Conservation (phyloP, 2,329 filamentous ascomycete species). For the Blumeria graminis region DNA sequence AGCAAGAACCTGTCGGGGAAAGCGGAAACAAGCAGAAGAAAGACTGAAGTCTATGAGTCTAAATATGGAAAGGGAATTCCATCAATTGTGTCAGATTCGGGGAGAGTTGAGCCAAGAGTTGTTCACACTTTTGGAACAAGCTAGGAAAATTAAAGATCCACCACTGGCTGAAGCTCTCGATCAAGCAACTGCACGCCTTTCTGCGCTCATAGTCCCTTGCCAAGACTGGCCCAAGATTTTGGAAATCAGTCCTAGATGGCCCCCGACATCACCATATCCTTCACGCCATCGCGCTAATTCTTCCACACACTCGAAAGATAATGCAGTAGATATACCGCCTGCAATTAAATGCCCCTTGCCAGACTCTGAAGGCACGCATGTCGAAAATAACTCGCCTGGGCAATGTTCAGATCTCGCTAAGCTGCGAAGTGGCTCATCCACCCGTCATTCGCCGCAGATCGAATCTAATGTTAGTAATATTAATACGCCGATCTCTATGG, state of each 20-base stretch:
- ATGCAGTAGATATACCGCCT: background rate
- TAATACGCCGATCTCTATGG: background rate
- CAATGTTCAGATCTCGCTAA: background rate
- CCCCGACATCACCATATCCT: background rate
- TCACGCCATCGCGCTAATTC: background rate
- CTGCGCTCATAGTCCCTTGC: background rate
- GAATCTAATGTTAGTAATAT: background rate
- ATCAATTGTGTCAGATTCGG: background rate
- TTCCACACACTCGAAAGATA: background rate
- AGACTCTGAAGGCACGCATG: background rate
- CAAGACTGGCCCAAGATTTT: background rate
- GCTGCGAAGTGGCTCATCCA: background rate
- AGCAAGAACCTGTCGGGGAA: background rate
- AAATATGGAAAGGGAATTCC: background rate
- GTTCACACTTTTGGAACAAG: background rate
- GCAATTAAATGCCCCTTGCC: background rate
- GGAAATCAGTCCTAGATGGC: background rate
- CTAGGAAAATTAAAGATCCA: background rate
- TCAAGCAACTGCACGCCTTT: background rate
- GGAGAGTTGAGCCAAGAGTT: background rate
- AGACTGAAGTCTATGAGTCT: background rate
- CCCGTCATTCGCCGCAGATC: background rate
- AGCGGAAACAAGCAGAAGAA: slow-evolving; percentile 1
- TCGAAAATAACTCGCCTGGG: background rate
- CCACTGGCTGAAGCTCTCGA: background rate